Evolutionary conservation across 192 early-diverging fungal species (phyloP).

Genomic region (Endogone sp.): DNA sequence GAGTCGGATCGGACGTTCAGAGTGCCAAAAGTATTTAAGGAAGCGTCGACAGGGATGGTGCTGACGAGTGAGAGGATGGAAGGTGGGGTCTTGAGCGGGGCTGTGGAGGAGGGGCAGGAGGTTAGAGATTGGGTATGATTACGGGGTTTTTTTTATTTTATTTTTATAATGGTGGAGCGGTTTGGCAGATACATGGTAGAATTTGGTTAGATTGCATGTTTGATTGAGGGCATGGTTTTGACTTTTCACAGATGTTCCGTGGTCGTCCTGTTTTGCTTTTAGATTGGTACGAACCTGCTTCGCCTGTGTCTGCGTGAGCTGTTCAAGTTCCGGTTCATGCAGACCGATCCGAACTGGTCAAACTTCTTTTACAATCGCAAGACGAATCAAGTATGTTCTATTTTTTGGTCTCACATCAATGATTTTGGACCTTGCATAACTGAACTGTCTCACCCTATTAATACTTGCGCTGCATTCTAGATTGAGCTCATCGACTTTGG

Average conservation of each 20-base stretch:
- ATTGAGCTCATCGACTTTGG: slow-evolving; percentile 95
- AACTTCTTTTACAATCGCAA: slow-evolving; percentile 88
- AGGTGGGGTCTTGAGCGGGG: slow-evolving; percentile 66
- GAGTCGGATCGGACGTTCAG: slow-evolving; percentile 53
- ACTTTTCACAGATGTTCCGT: neutral
- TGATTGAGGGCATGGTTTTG: too few species aligned
- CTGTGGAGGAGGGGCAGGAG: slow-evolving; percentile 53
- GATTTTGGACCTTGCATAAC: neutral
- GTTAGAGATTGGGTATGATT: slow-evolving; percentile 46
- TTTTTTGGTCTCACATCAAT: slow-evolving; percentile 2
- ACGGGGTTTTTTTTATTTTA: neutral
- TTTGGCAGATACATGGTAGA: too few species aligned
- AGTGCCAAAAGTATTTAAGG: slow-evolving; percentile 71
- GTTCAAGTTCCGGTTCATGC: slow-evolving; percentile 94
- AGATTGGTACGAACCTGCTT: slow-evolving; percentile 75
- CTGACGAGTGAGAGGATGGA: slow-evolving; percentile 76
- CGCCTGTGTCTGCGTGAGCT: slow-evolving; percentile 84
- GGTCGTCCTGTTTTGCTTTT: slow-evolving; percentile 16
- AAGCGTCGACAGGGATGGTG: slow-evolving; percentile 67
- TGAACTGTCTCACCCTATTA: too few species aligned
- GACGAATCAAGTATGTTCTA: slow-evolving; percentile 41
- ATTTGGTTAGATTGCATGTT: too few species aligned
- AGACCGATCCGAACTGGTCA: slow-evolving; percentile 99
- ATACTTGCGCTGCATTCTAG: neutral
- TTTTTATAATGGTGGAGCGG: slow-evolving; percentile 1